A percentile compares a stretch with the other conserved stretches of the same genome.
phyloP scores from a whole-genome alignment of 2,329 filamentous ascomycete species.

The Dactylellina sp. region DNA sequence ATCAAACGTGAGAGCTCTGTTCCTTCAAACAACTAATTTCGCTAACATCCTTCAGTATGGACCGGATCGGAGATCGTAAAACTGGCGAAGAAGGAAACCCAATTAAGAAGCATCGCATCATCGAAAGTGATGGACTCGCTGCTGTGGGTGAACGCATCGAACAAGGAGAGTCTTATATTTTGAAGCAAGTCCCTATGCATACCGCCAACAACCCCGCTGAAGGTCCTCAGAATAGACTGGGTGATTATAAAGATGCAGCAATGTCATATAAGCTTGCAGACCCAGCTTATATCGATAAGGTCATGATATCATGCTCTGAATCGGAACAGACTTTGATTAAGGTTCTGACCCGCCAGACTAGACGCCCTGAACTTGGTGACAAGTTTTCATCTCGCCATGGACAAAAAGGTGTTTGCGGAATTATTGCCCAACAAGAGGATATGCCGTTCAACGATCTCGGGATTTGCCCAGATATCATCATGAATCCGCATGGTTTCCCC shows the following conservation, averaged over 20 bases:
- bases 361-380: slow-evolving; percentile 93
- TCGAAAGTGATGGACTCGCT: slow-evolving; percentile 89
- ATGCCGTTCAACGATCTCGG: slow-evolving; percentile 94
- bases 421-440: slow-evolving; percentile 95
- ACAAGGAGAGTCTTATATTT: slow-evolving; percentile 85
- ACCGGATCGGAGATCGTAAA: slow-evolving; percentile 74
- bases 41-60: slow-evolving; percentile 67
- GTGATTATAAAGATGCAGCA: slow-evolving; percentile 74
- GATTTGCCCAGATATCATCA: slow-evolving; percentile 97
- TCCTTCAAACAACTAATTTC: slow-evolving; percentile 62
- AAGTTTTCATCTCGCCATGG: slow-evolving; percentile 99
- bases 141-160: slow-evolving; percentile 84
- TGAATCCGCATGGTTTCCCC: slow-evolving; percentile 99
- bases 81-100: slow-evolving; percentile 70
- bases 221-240: slow-evolving; percentile 70
- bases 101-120: slow-evolving; percentile 76
- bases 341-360: slow-evolving; percentile 94
- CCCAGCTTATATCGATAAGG: slow-evolving; percentile 92
- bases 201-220: slow-evolving; percentile 78
- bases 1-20: slow-evolving; percentile 67
- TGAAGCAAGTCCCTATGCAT: slow-evolving; percentile 87
- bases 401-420: slow-evolving; percentile 96
- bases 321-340: slow-evolving; percentile 89
- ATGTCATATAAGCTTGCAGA: slow-evolving; percentile 86
- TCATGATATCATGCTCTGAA: slow-evolving; percentile 91